Evolutionary conservation across 164 flowering plant genomes (phyloP).

Genomic region (Vitis vinifera): DNA sequence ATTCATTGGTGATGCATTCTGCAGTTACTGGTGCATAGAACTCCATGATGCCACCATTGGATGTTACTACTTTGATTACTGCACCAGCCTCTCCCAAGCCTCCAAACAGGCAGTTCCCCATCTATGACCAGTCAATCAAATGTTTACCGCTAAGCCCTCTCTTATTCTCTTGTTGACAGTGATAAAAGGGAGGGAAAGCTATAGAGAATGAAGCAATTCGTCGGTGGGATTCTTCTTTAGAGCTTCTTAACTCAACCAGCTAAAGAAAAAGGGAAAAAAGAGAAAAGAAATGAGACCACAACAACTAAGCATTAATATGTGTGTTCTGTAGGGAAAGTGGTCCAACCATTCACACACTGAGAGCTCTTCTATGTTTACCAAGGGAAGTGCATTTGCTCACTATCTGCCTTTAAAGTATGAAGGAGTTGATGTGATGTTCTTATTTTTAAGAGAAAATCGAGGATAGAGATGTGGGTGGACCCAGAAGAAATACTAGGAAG

Average conservation of each 20-base stretch:
- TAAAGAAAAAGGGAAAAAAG: neutral
- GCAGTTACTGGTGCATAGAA: constrained; percentile 59
- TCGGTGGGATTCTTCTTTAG: constrained; percentile 31
- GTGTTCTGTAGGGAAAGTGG: neutral
- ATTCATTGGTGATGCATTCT: constrained; percentile 61
- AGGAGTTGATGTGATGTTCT: too few relatives aligned
- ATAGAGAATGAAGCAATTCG: constrained; percentile 6
- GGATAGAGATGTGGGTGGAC: too few relatives aligned
- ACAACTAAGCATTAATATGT: neutral
- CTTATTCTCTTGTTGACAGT: neutral
- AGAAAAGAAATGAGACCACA: neutral
- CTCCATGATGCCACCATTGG: constrained; percentile 88
- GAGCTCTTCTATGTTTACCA: too few relatives aligned
- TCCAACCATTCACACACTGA: neutral
- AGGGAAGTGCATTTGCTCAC: too few relatives aligned
- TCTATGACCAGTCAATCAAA: constrained; percentile 8
- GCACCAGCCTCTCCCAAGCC: constrained; percentile 34
- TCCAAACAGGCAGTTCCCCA: constrained; percentile 77
- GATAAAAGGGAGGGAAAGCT: neutral
- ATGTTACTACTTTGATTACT: constrained; percentile 55
- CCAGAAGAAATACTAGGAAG: too few relatives aligned
- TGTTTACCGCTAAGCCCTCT: too few relatives aligned
- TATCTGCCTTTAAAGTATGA: too few relatives aligned
- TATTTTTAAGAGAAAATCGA: too few relatives aligned
- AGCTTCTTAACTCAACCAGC: constrained; percentile 8